Conservation (phyloP, 116 monocot genomes). For the Phalaenopsis hybrid region DNA sequence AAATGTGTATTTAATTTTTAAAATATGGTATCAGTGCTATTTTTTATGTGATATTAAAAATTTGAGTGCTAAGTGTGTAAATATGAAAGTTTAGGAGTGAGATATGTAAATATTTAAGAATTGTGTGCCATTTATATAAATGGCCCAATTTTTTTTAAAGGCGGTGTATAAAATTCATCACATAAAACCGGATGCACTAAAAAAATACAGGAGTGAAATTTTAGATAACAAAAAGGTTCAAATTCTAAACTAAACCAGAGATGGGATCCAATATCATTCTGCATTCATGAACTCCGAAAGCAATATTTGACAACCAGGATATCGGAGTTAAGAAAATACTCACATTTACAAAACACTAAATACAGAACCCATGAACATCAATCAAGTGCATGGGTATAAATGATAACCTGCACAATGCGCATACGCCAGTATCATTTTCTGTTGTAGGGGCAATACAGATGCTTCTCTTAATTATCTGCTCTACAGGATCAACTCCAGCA, state of each 20-base stretch:
- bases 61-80: no score
- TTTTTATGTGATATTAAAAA: no score
- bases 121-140: no score
- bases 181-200: not conserved
- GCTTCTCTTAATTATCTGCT: slow-evolving; percentile 61
- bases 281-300: not conserved
- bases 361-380: not conserved
- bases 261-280: not conserved
- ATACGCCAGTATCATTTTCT: slow-evolving; percentile 50
- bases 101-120: no score
- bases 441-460: slow-evolving; percentile 71
- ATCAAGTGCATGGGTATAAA: not conserved
- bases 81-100: no score
- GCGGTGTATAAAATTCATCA: not conserved
- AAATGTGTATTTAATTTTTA: no score
- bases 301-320: not conserved
- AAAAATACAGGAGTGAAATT: not conserved
- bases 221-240: not conserved
- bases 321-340: not conserved
- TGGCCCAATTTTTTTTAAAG: no score
- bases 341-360: not conserved
- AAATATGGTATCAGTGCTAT: no score
- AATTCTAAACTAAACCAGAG: not conserved
- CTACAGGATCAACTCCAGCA: slow-evolving; percentile 66
- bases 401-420: slow-evolving; percentile 79